Evolutionary conservation across 2,329 filamentous ascomycete genomes (phyloP), one percentile per base, ranked within the genome.

Genomic region (Aureobasidium namibiae): DNA sequence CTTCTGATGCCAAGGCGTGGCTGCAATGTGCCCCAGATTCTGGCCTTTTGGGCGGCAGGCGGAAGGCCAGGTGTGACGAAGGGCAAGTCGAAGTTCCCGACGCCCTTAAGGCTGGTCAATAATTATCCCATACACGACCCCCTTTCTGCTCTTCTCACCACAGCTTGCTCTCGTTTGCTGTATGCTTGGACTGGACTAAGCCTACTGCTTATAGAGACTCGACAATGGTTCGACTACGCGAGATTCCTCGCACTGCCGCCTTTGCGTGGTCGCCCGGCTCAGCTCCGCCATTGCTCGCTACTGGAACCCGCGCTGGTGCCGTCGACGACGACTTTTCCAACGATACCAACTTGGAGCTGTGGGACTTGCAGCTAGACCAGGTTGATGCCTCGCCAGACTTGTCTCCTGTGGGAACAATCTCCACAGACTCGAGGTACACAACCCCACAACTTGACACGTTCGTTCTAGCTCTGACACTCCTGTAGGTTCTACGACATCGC

Each of bases 291-390:
- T 80, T 95, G 66, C 80, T 99, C 64, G 92, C 90, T 62, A 99
- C 94, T 29, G 94, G 94, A 68, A 99, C 94, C 48, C 87, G 92
- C 67, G 92, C 94, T 62, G 94, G 94, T 64, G 94, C 94, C 67
- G 91, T 99, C 42, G 91, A 95, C 75, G 92, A 90, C 67, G 92
- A 97, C 74, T 99, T 99, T 76, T 97, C 94, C 29, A 94, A 94
- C 74, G 92, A 97, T 73, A 96, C 91, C 64, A 92, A 92, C 77
- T 79, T 99, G 60, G 94, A 99, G 78, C 81, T 99, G 62, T 99
- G 94, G 94, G 90, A 97, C 75, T 80, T 99, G 65, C 86, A 84
- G 70, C 80, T 97, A 65, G 90, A 95, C 73, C 85, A 85, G 73
- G 76, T 84, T 63, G 81, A 88, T 62, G 85, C 89, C 69, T 86